A percentile compares a stretch with the other conserved stretches of the same genome.
Conservation (phyloP, 2,329 filamentous ascomycete genomes). For the Xylaria sp. region DNA sequence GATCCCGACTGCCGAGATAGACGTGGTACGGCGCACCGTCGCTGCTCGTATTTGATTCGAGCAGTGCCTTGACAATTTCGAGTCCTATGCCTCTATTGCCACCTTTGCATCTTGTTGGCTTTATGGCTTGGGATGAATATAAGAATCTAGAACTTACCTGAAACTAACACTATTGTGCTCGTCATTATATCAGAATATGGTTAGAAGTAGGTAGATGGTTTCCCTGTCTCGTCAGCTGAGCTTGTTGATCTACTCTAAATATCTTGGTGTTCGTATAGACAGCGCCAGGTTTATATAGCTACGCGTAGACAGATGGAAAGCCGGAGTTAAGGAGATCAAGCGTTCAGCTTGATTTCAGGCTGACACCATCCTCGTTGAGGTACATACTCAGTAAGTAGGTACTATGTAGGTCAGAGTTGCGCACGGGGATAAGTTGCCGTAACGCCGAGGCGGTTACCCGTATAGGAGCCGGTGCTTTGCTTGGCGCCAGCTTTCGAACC, state of each 20-base stretch:
- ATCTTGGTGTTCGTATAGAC: background rate
- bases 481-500: slow-evolving; percentile 1
- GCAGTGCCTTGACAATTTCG: slow-evolving; percentile 38
- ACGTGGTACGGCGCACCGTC: slow-evolving; percentile 40
- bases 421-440: slow-evolving; percentile 19
- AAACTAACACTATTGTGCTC: slow-evolving; percentile 40
- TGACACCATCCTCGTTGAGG: background rate
- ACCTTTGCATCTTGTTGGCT: slow-evolving; percentile 30
- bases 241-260: background rate
- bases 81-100: slow-evolving; percentile 42
- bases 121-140: background rate
- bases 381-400: too few species aligned
- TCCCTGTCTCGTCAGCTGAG: background rate
- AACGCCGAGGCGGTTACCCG: slow-evolving; percentile 1
- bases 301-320: too few species aligned
- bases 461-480: background rate
- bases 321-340: background rate
- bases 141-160: slow-evolving; percentile 26
- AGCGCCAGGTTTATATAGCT: too few species aligned
- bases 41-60: slow-evolving; percentile 18
- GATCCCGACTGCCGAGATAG: slow-evolving; percentile 39
- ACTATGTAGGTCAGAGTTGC: too few species aligned
- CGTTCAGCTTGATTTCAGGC: background rate
- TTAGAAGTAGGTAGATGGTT: background rate
- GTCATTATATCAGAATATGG: slow-evolving; percentile 18